Percentiles rank a stretch among this genome's conserved stretches.
Conservation (phyloP, 805 yeast species). For the Candida pseudoglaebosa region DNA sequence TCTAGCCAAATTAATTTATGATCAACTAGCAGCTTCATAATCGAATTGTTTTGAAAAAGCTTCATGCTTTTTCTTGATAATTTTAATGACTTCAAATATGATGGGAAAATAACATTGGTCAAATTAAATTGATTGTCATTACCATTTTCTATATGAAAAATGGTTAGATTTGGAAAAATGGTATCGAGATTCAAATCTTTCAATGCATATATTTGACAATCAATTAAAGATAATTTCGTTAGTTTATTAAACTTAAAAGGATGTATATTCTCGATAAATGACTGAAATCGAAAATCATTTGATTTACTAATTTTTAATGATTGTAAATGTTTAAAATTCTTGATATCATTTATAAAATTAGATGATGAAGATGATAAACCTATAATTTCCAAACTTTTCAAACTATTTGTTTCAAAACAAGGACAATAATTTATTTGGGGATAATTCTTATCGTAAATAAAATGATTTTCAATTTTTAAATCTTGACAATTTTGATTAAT, state of each 20-base stretch:
- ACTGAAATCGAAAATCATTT: neutral
- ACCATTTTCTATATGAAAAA: conserved; percentile 8
- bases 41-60: conserved; percentile 2
- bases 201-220: conserved; percentile 6
- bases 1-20: conserved; percentile 6
- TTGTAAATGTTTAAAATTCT: neutral
- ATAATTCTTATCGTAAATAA: neutral
- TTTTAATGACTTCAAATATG: conserved; percentile 4
- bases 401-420: neutral
- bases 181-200: conserved; percentile 1
- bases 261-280: conserved; percentile 3
- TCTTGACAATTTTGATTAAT: neutral
- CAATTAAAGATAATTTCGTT: conserved; percentile 4
- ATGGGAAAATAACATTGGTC: conserved; percentile 6
- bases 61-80: conserved; percentile 9
- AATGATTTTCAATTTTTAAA: neutral
- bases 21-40: too few relatives aligned
- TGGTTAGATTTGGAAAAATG: conserved; percentile 6
- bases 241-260: conserved; percentile 1
- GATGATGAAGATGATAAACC: neutral
- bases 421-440: neutral
- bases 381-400: neutral
- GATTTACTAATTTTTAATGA: neutral
- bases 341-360: neutral
- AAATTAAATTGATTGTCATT: conserved; percentile 6